Percentiles rank a stretch among this genome's conserved stretches.
These are phyloP conservation scores for Picochlorum sp. DNA, from an alignment of 139 green algal species.

Conservation along the genomic window DNA sequence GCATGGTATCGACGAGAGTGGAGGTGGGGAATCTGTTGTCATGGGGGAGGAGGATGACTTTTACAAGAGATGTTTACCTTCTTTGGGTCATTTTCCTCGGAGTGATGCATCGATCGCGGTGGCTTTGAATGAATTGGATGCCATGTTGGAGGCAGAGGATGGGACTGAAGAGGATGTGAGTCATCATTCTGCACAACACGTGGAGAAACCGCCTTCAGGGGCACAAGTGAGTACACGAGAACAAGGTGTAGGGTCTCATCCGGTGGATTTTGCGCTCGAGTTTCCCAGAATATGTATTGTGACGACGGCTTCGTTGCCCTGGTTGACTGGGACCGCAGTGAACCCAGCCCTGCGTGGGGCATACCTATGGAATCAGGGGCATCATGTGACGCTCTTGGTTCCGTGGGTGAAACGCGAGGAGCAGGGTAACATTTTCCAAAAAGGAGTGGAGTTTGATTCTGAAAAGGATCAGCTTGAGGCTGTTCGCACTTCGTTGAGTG, in stretches of 20 bases:
- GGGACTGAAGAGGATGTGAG: constrained; percentile 3
- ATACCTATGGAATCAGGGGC: constrained; percentile 37
- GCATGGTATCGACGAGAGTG: too few species aligned
- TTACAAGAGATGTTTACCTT: neutral
- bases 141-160: constrained; percentile 6
- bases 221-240: neutral
- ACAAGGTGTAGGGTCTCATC: constrained; percentile 6
- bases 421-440: constrained; percentile 41
- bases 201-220: neutral
- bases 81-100: constrained; percentile 5
- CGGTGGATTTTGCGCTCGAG: constrained; percentile 3
- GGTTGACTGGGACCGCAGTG: constrained; percentile 65
- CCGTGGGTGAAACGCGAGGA: constrained; percentile 45
- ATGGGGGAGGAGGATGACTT: neutral
- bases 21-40: too few species aligned
- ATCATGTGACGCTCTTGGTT: constrained; percentile 52
- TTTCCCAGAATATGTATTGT: constrained; percentile 27
- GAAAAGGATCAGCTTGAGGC: constrained; percentile 19
- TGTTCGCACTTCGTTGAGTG: neutral
- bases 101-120: constrained; percentile 6
- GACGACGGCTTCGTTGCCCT: constrained; percentile 57
- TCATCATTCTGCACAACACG: neutral
- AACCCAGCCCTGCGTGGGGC: constrained; percentile 58
- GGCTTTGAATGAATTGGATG: constrained; percentile 9
- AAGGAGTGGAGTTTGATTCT: constrained; percentile 37